Percentiles rank a stretch among this genome's conserved stretches.
Conservation (phyloP, 495 filamentous ascomycete species). For the Talaromyces liani region DNA sequence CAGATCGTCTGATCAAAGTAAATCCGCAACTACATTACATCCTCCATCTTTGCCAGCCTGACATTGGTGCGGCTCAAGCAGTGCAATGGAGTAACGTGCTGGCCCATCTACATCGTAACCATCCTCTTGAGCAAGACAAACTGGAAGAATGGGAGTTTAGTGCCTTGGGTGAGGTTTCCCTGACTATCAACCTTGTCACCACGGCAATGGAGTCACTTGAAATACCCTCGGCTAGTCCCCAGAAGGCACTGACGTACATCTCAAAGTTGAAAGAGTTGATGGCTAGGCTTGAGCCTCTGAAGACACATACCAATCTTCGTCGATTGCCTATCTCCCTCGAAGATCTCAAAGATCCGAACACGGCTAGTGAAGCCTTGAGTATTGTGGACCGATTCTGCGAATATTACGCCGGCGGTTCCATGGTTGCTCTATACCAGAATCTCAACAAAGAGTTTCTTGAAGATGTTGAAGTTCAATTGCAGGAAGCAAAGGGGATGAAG, state of each 20-base stretch:
- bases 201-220: constrained; percentile 15
- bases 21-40: constrained; percentile 23
- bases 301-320: constrained; percentile 21
- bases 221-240: constrained; percentile 18
- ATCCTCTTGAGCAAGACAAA: constrained; percentile 11
- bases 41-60: constrained; percentile 23
- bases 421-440: constrained; percentile 28
- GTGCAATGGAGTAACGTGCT: constrained; percentile 20
- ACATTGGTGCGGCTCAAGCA: constrained; percentile 13
- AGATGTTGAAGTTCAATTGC: constrained; percentile 12
- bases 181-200: constrained; percentile 20
- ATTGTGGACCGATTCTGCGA: constrained; percentile 25
- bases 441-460: constrained; percentile 21
- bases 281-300: constrained; percentile 19
- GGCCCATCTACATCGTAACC: constrained; percentile 12
- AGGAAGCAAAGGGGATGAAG: neutral
- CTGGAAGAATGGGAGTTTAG: constrained; percentile 16
- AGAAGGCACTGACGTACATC: constrained; percentile 23
- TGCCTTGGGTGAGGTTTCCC: constrained; percentile 17
- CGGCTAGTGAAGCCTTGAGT: constrained; percentile 22
- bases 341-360: constrained; percentile 26
- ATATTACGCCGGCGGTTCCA: constrained; percentile 23
- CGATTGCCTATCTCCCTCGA: constrained; percentile 25
- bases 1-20: constrained; percentile 14
- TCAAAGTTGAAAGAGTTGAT: constrained; percentile 16